These are phyloP conservation scores for Russula lepida DNA, from an alignment of 768 basidiomycete species.

Conservation along the genomic window DNA sequence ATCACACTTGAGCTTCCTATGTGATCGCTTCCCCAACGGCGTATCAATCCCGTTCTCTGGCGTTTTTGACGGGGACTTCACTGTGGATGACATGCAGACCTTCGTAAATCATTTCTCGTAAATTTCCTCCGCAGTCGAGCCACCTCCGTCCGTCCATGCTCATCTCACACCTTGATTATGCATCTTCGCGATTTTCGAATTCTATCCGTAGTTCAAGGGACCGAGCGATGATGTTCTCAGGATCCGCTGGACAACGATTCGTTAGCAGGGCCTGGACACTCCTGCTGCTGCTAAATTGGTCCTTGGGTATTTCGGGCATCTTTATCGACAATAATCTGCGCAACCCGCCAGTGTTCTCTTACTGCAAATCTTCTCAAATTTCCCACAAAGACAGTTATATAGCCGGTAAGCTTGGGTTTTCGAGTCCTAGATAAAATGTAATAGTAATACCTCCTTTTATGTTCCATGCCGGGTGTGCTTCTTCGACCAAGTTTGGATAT, in stretches of 20 bases:
- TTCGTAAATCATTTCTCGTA: not conserved
- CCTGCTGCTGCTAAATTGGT: not conserved
- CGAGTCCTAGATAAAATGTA: not conserved
- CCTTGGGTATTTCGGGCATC: not conserved
- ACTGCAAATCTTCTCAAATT: not conserved
- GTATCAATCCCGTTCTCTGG: conserved; percentile 26
- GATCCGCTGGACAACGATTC: not conserved
- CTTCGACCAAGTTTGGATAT: not conserved
- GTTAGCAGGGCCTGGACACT: not conserved
- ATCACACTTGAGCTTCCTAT: conserved; percentile 55
- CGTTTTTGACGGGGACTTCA: conserved; percentile 33
- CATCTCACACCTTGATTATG: not conserved
- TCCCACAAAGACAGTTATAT: not conserved
- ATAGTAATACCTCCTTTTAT: not conserved
- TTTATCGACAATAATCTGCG: not conserved
- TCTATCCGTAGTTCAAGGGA: not conserved
- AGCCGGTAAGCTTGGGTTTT: not conserved
- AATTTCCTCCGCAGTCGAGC: conserved; percentile 2
- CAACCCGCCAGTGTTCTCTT: not conserved
- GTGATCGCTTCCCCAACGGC: conserved; percentile 39
- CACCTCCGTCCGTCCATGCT: not conserved
- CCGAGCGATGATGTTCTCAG: not conserved
- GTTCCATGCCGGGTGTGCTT: too few relatives aligned
- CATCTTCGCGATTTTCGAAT: not conserved
- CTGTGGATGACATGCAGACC: not conserved